Conservation (phyloP, 2,329 filamentous ascomycete genomes). For the Didymella pomorum region DNA sequence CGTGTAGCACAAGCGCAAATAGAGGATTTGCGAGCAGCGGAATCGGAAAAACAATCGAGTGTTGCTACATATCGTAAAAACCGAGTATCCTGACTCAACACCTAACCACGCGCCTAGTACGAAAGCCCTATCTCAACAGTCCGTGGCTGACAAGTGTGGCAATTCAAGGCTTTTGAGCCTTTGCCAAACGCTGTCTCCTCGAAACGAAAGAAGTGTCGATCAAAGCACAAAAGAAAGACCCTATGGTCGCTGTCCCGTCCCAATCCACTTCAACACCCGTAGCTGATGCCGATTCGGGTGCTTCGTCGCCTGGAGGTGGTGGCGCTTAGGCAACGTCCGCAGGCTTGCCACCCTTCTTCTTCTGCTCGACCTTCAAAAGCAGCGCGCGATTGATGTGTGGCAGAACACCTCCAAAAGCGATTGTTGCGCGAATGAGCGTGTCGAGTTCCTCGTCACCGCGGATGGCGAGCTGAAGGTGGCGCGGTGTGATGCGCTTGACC, state of each 20-base stretch:
- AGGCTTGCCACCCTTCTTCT: conserved; percentile 87
- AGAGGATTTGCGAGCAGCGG: conserved; percentile 1
- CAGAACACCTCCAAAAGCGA: conserved; percentile 96
- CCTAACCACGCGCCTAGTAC: conserved; percentile 36
- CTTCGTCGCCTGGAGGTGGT: conserved; percentile 10
- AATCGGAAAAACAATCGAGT: conserved; percentile 23
- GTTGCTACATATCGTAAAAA: conserved; percentile 41
- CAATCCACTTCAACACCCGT: conserved; percentile 1
- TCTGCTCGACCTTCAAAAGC: conserved; percentile 94
- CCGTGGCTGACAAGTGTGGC: conserved; percentile 20
- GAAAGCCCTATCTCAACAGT: conserved; percentile 31
- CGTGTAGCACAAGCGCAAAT: conserved; percentile 6
- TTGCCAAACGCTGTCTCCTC: conserved; percentile 15
- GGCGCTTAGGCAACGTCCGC: conserved; percentile 33
- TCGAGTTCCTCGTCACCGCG: conserved; percentile 98
- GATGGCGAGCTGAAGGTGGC: conserved; percentile 96
- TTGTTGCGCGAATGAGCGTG: conserved; percentile 95
- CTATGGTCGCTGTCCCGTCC: conserved; percentile 18
- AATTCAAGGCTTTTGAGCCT: conserved; percentile 16
- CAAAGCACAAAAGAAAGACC: conserved; percentile 31
- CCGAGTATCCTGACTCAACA: conserved; percentile 35
- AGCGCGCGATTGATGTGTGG: conserved; percentile 98
- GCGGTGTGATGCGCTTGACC: conserved; percentile 99
- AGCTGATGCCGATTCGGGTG: conserved; percentile 8
- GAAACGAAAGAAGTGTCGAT: conserved; percentile 22